Conservation (phyloP, 2,329 filamentous ascomycete genomes). For the Cylindrodendrum hubeiense region DNA sequence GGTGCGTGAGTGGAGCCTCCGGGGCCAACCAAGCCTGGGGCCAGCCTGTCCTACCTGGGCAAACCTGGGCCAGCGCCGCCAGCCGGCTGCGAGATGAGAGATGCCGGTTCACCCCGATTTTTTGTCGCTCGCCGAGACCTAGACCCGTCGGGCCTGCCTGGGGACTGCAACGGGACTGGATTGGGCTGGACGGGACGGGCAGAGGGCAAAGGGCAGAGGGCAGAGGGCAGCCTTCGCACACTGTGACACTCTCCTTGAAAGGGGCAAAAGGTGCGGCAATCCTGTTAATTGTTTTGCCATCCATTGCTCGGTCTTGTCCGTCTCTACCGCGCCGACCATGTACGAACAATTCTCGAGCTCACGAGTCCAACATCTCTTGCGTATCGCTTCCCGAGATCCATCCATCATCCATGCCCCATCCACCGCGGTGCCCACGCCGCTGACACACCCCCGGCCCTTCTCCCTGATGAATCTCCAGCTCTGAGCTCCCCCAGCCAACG, state of each 20-base stretch:
- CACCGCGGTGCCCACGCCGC: conserved; percentile 28
- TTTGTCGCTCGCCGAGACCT: conserved; percentile 48
- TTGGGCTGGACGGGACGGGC: conserved; percentile 11
- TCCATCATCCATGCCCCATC: conserved; percentile 38
- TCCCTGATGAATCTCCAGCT: conserved; percentile 12
- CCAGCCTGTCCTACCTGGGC: conserved; percentile 16
- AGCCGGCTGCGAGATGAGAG: conserved; percentile 45
- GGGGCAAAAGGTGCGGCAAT: conserved; percentile 7
- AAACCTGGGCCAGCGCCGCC: conserved; percentile 17
- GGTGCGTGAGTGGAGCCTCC: conserved; percentile 29
- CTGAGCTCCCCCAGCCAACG: conserved; percentile 15
- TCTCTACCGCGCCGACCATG: neutral
- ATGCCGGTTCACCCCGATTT: conserved; percentile 53
- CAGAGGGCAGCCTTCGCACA: conserved; percentile 2
- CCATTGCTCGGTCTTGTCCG: conserved; percentile 11
- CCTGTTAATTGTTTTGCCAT: conserved; percentile 2
- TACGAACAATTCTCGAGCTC: neutral
- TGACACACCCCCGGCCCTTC: conserved; percentile 26
- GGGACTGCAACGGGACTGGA: conserved; percentile 5
- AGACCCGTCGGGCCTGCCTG: conserved; percentile 36
- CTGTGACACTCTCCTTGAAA: conserved; percentile 19
- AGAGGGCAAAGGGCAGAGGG: conserved; percentile 2
- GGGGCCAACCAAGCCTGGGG: conserved; percentile 37
- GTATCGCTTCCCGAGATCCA: conserved; percentile 15
- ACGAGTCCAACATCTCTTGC: conserved; percentile 20